Percentiles rank a stretch among this genome's conserved stretches.
Conservation (phyloP, 2,329 filamentous ascomycete genomes). For the Calonectria ilicicola region DNA sequence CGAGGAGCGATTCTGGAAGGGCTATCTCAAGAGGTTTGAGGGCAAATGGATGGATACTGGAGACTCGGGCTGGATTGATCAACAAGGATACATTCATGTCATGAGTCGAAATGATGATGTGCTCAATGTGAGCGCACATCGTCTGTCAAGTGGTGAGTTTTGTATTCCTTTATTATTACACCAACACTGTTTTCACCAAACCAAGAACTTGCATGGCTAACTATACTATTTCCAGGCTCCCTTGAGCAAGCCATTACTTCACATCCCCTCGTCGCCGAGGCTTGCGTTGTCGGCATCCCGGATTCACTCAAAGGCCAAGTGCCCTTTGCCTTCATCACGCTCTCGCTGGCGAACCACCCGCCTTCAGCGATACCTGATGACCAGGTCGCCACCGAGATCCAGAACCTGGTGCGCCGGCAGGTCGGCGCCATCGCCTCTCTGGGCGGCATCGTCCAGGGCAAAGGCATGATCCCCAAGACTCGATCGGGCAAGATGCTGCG, state of each 20-base stretch:
- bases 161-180: not conserved
- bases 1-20: constrained; percentile 84
- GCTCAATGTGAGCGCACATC: constrained; percentile 95
- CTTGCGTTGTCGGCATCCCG: constrained; percentile 87
- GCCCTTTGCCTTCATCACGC: constrained; percentile 87
- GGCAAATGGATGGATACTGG: constrained; percentile 92
- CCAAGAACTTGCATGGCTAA: not conserved
- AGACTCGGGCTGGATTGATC: constrained; percentile 88
- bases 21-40: constrained; percentile 85
- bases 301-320: constrained; percentile 90
- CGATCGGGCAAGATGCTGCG: constrained; percentile 91
- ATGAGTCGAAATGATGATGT: constrained; percentile 83
- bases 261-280: constrained; percentile 83
- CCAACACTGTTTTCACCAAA: not conserved
- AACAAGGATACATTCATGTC: constrained; percentile 74
- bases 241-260: constrained; percentile 93
- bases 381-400: constrained; percentile 70
- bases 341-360: constrained; percentile 60
- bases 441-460: constrained; percentile 86
- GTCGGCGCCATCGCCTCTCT: constrained; percentile 90
- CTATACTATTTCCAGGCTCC: constrained; percentile 64
- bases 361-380: constrained; percentile 61
- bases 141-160: constrained; percentile 82
- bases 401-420: constrained; percentile 78
- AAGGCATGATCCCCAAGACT: constrained; percentile 91